Conservation (phyloP, 352 stramenopile species). For the Pythium myriotylum region DNA sequence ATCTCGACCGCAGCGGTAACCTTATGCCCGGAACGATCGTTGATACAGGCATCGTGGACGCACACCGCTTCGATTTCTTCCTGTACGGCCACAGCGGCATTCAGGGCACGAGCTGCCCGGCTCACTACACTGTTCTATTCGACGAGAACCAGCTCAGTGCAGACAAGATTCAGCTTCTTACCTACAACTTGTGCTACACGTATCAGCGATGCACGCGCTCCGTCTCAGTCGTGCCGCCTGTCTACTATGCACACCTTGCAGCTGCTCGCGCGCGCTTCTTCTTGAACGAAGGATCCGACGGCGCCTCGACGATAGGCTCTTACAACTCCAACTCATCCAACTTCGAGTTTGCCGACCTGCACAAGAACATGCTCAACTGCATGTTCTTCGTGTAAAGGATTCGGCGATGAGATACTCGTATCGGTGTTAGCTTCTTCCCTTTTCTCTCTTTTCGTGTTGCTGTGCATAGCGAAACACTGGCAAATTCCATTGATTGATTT, state of each 20-base stretch:
- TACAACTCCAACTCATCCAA: conserved; percentile 58
- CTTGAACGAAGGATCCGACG: conserved; percentile 56
- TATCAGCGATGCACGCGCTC: conserved; percentile 72
- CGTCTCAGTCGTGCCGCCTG: conserved; percentile 63
- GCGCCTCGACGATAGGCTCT: conserved; percentile 56
- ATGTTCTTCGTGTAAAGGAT: conserved; percentile 66
- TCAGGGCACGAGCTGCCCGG: conserved; percentile 62
- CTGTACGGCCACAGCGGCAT: conserved; percentile 69
- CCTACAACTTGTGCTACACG: conserved; percentile 63
- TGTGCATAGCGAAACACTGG: conserved; percentile 1
- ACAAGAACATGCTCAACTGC: conserved; percentile 63
- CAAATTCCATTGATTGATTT: not conserved
- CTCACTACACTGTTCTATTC: conserved; percentile 66
- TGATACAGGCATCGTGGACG: conserved; percentile 62
- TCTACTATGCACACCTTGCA: conserved; percentile 73
- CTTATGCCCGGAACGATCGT: conserved; percentile 51
- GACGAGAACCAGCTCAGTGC: conserved; percentile 56
- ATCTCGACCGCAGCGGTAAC: conserved; percentile 52
- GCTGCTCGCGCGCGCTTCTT: conserved; percentile 65
- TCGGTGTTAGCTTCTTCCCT: not conserved
- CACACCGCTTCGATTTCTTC: conserved; percentile 72
- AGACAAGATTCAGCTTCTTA: conserved; percentile 46
- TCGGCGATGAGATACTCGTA: not conserved
- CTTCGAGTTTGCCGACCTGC: conserved; percentile 64
- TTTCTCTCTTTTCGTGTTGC: conserved; percentile 2